These are phyloP conservation scores for Austroboletus festivus DNA, from an alignment of 768 basidiomycete species.

Conservation along the genomic window DNA sequence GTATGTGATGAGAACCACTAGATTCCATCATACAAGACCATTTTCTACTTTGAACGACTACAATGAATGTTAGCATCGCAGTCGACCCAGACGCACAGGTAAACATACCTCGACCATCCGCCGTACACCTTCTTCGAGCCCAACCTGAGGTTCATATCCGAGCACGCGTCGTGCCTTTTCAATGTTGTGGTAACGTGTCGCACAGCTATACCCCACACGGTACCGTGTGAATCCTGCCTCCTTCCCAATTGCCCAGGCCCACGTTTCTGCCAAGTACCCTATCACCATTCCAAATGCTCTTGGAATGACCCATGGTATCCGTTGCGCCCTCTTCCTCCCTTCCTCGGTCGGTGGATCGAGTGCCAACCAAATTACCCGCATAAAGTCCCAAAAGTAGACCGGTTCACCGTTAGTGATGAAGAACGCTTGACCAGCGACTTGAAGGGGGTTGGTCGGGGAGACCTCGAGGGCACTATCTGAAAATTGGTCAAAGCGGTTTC, in stretches of 20 bases:
- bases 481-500: constrained; percentile 82
- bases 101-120: constrained; percentile 66
- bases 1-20: too few species aligned
- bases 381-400: constrained; percentile 93
- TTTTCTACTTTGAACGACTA: constrained; percentile 34
- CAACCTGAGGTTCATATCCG: constrained; percentile 90
- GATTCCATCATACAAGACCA: constrained; percentile 17
- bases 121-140: constrained; percentile 83
- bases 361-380: constrained; percentile 72
- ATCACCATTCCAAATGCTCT: constrained; percentile 63
- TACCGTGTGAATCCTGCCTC: constrained; percentile 84
- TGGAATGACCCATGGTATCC: constrained; percentile 48
- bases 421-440: constrained; percentile 90
- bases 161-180: constrained; percentile 89
- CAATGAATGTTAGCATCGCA: not conserved
- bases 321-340: constrained; percentile 43
- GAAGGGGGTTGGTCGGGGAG: constrained; percentile 53
- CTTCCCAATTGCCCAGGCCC: constrained; percentile 68
- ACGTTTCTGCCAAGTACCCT: constrained; percentile 72
- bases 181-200: constrained; percentile 85
- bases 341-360: constrained; percentile 47
- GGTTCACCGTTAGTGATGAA: constrained; percentile 98
- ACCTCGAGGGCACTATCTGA: constrained; percentile 54
- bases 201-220: constrained; percentile 78
- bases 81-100: not conserved